Evolutionary conservation across 495 filamentous ascomycete genomes (phyloP).

Genomic region (Lasiosphaeriaceae sp.): DNA sequence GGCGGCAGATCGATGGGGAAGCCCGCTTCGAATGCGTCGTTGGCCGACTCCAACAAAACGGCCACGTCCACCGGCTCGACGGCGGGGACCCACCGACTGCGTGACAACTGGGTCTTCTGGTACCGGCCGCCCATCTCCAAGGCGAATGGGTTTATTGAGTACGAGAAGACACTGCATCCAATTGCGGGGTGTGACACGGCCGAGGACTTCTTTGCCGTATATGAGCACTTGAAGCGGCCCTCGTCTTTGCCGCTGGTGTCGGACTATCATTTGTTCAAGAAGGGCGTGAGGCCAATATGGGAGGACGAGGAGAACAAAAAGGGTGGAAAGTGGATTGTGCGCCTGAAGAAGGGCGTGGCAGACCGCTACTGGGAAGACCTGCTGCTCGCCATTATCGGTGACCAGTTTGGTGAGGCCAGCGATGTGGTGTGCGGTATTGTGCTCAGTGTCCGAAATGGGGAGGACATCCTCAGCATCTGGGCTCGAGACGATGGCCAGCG

Average conservation of each 20-base stretch:
- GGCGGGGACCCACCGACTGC: constrained; percentile 57
- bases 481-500: constrained; percentile 85
- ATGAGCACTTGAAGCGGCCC: constrained; percentile 84
- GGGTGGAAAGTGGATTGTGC: constrained; percentile 95
- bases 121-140: constrained; percentile 92
- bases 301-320: constrained; percentile 96
- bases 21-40: constrained; percentile 37
- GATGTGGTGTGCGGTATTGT: constrained; percentile 96
- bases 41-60: constrained; percentile 33
- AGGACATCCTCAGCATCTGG: constrained; percentile 98
- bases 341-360: constrained; percentile 91
- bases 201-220: constrained; percentile 92
- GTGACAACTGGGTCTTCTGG: constrained; percentile 93
- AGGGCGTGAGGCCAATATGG: constrained; percentile 95
- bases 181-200: constrained; percentile 77
- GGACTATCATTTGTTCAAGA: constrained; percentile 97
- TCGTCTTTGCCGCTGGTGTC: constrained; percentile 86
- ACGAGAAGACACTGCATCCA: constrained; percentile 90
- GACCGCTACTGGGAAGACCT: constrained; percentile 99
- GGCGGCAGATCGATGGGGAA: constrained; percentile 39
- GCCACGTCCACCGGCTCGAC: constrained; percentile 21
- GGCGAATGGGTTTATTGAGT: constrained; percentile 82
- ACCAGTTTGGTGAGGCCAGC: constrained; percentile 89
- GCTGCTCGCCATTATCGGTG: constrained; percentile 83
- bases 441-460: constrained; percentile 87